Conservation (phyloP, 805 yeast species). For the Myxozyma nipponensis region DNA sequence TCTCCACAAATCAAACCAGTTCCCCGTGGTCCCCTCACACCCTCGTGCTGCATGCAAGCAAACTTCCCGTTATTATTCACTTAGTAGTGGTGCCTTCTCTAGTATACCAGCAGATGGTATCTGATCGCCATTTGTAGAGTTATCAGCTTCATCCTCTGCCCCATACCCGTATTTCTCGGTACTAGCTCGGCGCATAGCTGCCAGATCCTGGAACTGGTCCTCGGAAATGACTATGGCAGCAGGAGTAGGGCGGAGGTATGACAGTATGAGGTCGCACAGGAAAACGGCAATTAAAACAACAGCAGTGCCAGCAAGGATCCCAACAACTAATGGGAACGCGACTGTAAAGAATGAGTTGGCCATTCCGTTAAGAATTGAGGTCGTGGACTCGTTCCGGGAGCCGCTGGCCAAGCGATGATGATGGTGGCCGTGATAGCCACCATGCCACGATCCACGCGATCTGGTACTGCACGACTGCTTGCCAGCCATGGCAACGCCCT, state of each 20-base stretch:
- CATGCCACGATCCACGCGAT: background rate
- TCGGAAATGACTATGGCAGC: background rate
- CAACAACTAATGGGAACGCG: slow-evolving; percentile 22
- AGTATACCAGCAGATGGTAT: background rate
- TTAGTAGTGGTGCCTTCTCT: background rate
- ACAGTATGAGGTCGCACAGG: slow-evolving; percentile 6
- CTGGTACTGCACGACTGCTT: background rate
- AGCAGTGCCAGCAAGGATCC: slow-evolving; percentile 19
- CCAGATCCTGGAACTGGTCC: background rate
- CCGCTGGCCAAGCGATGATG: background rate
- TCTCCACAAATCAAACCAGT: too few species aligned
- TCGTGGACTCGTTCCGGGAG: slow-evolving; percentile 16
- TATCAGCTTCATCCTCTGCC: too few species aligned
- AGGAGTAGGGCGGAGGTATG: background rate
- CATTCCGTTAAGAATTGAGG: slow-evolving; percentile 11
- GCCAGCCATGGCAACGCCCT: background rate
- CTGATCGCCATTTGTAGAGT: background rate
- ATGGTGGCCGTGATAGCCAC: background rate
- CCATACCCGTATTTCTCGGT: background rate
- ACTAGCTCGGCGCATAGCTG: background rate
- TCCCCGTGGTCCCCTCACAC: too few species aligned
- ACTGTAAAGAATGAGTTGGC: slow-evolving; percentile 10
- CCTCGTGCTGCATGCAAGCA: too few species aligned
- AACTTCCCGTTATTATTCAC: background rate
- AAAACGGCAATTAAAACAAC: slow-evolving; percentile 18